Conservation (phyloP, 148 eudicot species). For the Salicornia ramosissima region DNA sequence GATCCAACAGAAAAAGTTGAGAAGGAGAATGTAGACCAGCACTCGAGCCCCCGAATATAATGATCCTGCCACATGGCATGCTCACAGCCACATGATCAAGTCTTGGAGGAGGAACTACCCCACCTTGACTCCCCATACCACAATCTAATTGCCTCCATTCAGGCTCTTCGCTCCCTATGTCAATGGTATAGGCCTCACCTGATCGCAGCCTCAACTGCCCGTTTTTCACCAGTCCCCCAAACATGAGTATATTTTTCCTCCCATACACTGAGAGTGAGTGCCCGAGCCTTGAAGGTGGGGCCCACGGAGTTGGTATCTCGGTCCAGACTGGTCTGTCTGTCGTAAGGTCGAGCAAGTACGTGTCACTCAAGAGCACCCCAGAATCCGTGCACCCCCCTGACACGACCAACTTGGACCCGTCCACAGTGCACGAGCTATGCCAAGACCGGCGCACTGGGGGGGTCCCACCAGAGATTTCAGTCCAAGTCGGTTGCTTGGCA, state of each 20-base stretch:
- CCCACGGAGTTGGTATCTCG: slow-evolving; percentile 61
- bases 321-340: slow-evolving; percentile 61
- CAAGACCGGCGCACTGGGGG: slow-evolving; percentile 83
- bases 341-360: slow-evolving; percentile 55
- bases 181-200: slow-evolving; percentile 64
- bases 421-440: slow-evolving; percentile 87
- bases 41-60: slow-evolving; percentile 73
- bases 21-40: slow-evolving; percentile 78
- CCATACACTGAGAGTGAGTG: slow-evolving; percentile 77
- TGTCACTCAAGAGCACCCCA: slow-evolving; percentile 76
- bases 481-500: slow-evolving; percentile 83
- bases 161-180: slow-evolving; percentile 54
- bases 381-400: slow-evolving; percentile 89
- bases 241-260: slow-evolving; percentile 64
- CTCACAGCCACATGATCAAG: slow-evolving; percentile 80
- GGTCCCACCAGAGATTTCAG: slow-evolving; percentile 53
- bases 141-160: slow-evolving; percentile 60
- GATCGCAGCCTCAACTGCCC: slow-evolving; percentile 64
- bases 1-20: slow-evolving; percentile 67
- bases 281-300: slow-evolving; percentile 73
- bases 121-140: slow-evolving; percentile 48
- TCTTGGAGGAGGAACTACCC: slow-evolving; percentile 68
- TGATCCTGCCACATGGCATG: slow-evolving; percentile 81
- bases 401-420: slow-evolving; percentile 78
- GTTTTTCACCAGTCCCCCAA: slow-evolving; percentile 74